Evolutionary conservation across 495 filamentous ascomycete genomes (phyloP).

Genomic region (Hypoxylon trugodes): DNA sequence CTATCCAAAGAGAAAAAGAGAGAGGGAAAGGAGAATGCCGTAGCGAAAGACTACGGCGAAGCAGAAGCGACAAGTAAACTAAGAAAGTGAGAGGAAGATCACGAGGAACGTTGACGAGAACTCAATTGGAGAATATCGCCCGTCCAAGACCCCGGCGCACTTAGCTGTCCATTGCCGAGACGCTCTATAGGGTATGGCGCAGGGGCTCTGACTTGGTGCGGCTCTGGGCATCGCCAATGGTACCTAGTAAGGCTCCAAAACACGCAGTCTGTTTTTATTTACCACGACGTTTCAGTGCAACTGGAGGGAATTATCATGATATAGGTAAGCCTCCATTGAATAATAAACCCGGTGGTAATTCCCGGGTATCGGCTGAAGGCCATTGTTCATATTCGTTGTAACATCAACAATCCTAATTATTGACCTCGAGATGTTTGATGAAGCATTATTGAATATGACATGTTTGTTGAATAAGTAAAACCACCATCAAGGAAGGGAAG

Average conservation of each 20-base stretch:
- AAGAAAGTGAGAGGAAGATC: constrained; percentile 27
- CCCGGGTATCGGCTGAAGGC: not conserved
- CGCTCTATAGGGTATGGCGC: constrained; percentile 26
- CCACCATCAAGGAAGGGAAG: not conserved
- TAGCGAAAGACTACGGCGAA: constrained; percentile 19
- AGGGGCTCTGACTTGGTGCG: constrained; percentile 30
- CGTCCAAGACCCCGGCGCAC: constrained; percentile 12
- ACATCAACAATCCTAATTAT: not conserved
- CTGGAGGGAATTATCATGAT: not conserved
- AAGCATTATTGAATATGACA: not conserved
- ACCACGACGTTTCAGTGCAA: constrained; percentile 24
- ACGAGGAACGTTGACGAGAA: constrained; percentile 30
- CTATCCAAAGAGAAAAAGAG: constrained; percentile 11
- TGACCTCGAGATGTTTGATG: not conserved
- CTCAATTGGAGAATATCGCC: constrained; percentile 34
- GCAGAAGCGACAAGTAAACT: constrained; percentile 25
- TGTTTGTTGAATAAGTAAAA: constrained; percentile 8
- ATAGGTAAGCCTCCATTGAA: constrained; percentile 5
- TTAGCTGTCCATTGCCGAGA: constrained; percentile 27
- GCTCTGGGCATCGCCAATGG: constrained; percentile 36
- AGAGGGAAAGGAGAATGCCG: constrained; percentile 16
- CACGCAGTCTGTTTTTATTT: constrained; percentile 18
- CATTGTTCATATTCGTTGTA: not conserved
- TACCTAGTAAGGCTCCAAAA: no score
- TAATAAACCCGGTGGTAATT: no score